phyloP scores from a whole-genome alignment of 2,329 filamentous ascomycete species.

The Pseudocercospora musae region DNA sequence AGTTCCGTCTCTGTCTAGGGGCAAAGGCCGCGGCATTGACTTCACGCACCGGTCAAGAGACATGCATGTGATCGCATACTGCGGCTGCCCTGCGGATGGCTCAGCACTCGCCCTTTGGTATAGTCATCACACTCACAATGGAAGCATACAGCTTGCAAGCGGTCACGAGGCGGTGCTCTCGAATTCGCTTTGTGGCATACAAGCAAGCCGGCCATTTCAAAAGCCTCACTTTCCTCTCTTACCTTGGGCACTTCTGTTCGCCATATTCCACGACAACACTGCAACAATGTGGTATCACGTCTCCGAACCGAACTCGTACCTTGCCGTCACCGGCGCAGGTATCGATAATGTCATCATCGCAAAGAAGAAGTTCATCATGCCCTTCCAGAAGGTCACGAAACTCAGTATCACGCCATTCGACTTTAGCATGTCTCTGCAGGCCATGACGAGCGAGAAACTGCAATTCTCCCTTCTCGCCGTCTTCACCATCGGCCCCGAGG shows the following conservation, averaged over 20 bases:
- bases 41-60: background rate
- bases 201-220: background rate
- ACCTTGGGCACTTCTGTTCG: background rate
- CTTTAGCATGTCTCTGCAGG: slow-evolving; percentile 77
- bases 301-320: slow-evolving; percentile 75
- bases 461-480: slow-evolving; percentile 79
- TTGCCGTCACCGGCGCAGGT: slow-evolving; percentile 68
- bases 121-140: background rate
- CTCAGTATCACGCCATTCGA: slow-evolving; percentile 59
- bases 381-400: slow-evolving; percentile 58
- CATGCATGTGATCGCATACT: background rate
- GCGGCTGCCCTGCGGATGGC: background rate
- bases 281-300: slow-evolving; percentile 48
- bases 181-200: background rate
- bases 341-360: slow-evolving; percentile 71
- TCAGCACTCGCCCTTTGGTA: background rate
- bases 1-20: background rate
- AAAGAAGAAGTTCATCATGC: slow-evolving; percentile 71
- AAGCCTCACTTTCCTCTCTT: background rate
- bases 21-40: background rate
- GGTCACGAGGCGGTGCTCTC: slow-evolving; percentile 1
- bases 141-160: background rate
- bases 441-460: slow-evolving; percentile 86
- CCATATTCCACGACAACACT: background rate
- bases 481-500: slow-evolving; percentile 79